Base-by-base conservation (phyloP, 2,329 filamentous ascomycete species). In the Monosporascus sp. region DNA sequence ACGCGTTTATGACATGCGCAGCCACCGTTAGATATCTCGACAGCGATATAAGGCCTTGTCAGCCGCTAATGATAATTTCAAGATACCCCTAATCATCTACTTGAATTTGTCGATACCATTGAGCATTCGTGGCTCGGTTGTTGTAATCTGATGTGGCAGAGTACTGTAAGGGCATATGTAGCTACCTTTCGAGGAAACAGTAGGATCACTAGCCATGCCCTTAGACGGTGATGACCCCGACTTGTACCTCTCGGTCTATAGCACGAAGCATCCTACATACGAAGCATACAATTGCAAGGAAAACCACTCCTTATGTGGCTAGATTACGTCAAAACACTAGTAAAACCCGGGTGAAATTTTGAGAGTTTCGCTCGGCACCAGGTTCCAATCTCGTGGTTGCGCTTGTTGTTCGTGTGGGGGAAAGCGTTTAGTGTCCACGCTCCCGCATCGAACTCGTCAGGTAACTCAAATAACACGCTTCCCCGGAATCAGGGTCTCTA, bases 31-130 rank as follows among this genome's bases (percentile, higher is more conserved):
- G 19, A 26, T 27, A 16, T 37, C 24, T 43, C n/a, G 20, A 50
- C 52, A 56, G 40, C 53, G 11, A 41, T 41, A 34, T 16, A n/a
- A 17, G 27, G 40, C 31, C n/a, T 7, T 44, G 50, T 38, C 19
- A 24, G 17, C 40, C 9, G 24, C 49, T 55, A 53, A 54, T 58
- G 52, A 26, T 55, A 56, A 54, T 51, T 31, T 1, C 17, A 54
- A 51, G 54, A 60, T 58, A 56, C 51, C 52, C 52, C 8, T 24
- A 4, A 6, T 24, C 27, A 17, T 45, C 20, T 16, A 44, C n/a
- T 49, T 5, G 9, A 34, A 34, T 5, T 34, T 11, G 27, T 46
- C 5, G 19, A 24, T 6, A 4, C 2, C 40, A 19, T 43, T 6
- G 19, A 20, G 40, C 22, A 14, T 24, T 16, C 22, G 40, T 20